Base-by-base conservation (phyloP, 1,139 yeast genomes). In the Yamadazyma diospyri region DNA sequence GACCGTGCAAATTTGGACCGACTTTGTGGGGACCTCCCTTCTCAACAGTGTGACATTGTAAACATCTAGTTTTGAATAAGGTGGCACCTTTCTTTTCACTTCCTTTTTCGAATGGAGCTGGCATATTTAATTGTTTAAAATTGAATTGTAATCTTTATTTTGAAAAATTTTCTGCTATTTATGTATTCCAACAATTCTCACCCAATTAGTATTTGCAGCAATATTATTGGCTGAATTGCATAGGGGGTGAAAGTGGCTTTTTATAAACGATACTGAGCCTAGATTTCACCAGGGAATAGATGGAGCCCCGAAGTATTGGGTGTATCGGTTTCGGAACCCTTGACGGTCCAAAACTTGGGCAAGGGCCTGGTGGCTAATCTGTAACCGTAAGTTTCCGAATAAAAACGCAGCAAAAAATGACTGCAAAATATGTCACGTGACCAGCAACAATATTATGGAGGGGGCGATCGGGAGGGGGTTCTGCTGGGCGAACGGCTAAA, bases 1-100 rank as follows among this genome's bases (percentile, higher is more conserved):
- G 72, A 67, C 97, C 98, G 69, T 87, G 84, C 65, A 92, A 84
- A 71, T 89, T 92, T 62, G 98, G 98, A 65, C 98, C 98, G 58
- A 92, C 97, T 80, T 92, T 92, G 87, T 92, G 81, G 55, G 97
- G 89, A 46, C 95, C 98, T 61, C 96, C 97, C 44, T 70, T 73
- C 69, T 92, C 97, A 51, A 81, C 81, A 57, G 98, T 92, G 82
- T 92, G 98, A 72, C 98, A 92, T 76, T 92, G 98, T 55, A 88
- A 78, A 72, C 98, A 92, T 81, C 98, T 86, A 50, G 97, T 92
- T 77, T 92, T 92, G 82, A 92, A 92, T 53, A 92, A 78, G 62
- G 86, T 87, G 50, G 97, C 97, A 76, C 98, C 98, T 75, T 92
- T 92, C 79, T 88, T 86, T 61, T 85, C 94, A 59, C 81, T 78